Conservation (phyloP, 257 asterid genomes). For the Oldenlandia corymbosa region DNA sequence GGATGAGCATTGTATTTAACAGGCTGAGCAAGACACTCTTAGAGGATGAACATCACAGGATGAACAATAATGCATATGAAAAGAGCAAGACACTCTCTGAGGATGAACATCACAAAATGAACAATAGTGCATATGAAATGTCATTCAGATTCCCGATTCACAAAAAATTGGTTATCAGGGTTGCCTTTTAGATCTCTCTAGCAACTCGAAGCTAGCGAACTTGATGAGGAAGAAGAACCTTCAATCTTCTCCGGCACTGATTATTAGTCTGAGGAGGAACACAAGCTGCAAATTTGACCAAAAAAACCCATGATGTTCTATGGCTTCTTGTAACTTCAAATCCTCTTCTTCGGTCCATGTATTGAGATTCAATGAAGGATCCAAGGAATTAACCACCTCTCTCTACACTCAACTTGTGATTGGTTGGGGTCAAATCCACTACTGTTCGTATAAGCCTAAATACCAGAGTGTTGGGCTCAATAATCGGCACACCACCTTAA, state of each 20-base stretch:
- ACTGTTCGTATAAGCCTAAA: too few relatives aligned
- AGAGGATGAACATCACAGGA: too few relatives aligned
- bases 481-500: too few relatives aligned
- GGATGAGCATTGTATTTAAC: too few relatives aligned
- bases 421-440: constrained; percentile 75
- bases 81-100: too few relatives aligned
- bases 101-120: too few relatives aligned
- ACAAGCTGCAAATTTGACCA: constrained; percentile 95
- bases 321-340: constrained; percentile 59
- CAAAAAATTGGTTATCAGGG: constrained; percentile 82
- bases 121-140: constrained; percentile 77
- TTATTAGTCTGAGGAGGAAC: constrained; percentile 84
- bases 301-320: constrained; percentile 63
- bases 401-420: constrained; percentile 90
- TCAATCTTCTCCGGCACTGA: constrained; percentile 97
- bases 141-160: constrained; percentile 78
- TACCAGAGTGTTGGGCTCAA: too few relatives aligned
- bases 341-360: constrained; percentile 86
- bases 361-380: constrained; percentile 64
- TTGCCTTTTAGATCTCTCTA: constrained; percentile 58
- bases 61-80: too few relatives aligned
- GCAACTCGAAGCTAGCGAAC: constrained; percentile 68
- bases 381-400: constrained; percentile 94
- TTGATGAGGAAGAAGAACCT: constrained; percentile 59
- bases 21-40: too few relatives aligned